Conservation (phyloP, 2,329 filamentous ascomycete genomes). For the Cadophora malorum region DNA sequence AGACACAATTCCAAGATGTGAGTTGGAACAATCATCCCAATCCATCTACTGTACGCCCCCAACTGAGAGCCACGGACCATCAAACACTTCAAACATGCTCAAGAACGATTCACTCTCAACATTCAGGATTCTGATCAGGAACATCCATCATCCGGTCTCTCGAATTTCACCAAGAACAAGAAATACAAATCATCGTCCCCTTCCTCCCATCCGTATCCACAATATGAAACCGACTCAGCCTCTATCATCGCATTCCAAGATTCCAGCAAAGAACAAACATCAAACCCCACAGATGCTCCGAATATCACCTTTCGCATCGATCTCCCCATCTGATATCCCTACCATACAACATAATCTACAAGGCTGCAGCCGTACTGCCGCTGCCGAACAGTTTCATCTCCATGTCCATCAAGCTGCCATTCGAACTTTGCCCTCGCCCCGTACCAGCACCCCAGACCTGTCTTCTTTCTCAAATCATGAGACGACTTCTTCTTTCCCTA, state of each 20-base stretch:
- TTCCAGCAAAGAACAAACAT: not conserved
- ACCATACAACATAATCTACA: not conserved
- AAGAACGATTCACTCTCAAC: not conserved
- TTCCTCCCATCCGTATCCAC: not conserved
- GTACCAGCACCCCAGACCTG: not conserved
- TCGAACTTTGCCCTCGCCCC: not conserved
- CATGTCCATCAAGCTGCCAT: too few relatives aligned
- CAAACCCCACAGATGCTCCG: not conserved
- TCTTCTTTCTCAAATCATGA: constrained; percentile 8
- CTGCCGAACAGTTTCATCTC: too few relatives aligned
- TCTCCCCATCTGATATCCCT: constrained; percentile 6
- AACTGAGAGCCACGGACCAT: not conserved
- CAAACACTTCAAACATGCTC: constrained; percentile 2
- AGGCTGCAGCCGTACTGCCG: not conserved
- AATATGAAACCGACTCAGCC: constrained; percentile 15
- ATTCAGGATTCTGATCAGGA: not conserved
- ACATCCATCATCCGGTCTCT: constrained; percentile 11
- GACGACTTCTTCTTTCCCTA: not conserved
- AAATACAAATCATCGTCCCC: not conserved
- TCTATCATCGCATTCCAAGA: not conserved
- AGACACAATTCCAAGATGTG: not conserved
- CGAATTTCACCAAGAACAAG: not conserved
- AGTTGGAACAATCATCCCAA: not conserved
- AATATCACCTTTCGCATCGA: not conserved
- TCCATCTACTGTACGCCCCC: not conserved